Evolutionary conservation across 805 yeast genomes (phyloP).

Genomic region (Pachysolen tannophilus): DNA sequence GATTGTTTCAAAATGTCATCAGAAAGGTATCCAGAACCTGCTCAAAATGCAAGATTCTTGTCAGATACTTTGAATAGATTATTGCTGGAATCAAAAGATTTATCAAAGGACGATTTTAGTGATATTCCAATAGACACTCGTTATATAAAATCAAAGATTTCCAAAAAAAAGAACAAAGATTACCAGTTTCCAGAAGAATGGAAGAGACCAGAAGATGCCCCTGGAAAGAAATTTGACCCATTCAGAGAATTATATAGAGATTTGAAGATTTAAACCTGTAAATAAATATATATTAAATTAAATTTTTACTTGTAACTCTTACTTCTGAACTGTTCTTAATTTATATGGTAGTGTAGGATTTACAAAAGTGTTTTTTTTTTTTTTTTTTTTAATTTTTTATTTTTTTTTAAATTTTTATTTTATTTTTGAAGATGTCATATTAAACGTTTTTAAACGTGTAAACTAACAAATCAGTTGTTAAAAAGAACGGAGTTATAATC

Average conservation of each 20-base stretch:
- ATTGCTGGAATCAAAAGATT: slow-evolving; percentile 55
- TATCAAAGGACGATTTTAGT: slow-evolving; percentile 48
- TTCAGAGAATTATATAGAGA: neutral
- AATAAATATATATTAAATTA: too few species aligned
- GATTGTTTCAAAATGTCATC: slow-evolving; percentile 60
- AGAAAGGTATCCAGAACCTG: slow-evolving; percentile 61
- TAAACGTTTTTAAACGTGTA: too few species aligned
- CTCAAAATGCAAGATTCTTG: slow-evolving; percentile 77
- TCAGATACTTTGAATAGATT: slow-evolving; percentile 57
- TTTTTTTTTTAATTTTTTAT: too few species aligned
- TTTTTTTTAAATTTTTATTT: too few species aligned
- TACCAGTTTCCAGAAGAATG: slow-evolving; percentile 70
- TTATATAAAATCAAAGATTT: slow-evolving; percentile 43
- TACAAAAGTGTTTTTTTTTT: too few species aligned
- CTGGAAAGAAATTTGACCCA: slow-evolving; percentile 31
- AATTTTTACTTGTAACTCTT: too few species aligned
- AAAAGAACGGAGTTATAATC: too few species aligned
- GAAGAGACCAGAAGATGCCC: slow-evolving; percentile 70
- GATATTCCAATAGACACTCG: slow-evolving; percentile 81
- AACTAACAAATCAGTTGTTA: too few species aligned
- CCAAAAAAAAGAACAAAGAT: slow-evolving; percentile 28
- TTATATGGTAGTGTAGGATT: too few species aligned
- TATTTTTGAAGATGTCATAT: too few species aligned
- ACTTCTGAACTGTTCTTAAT: too few species aligned
- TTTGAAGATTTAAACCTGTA: too few species aligned